Base-by-base conservation (phyloP, 305 asterid genomes). In the Plantago coronopus region DNA sequence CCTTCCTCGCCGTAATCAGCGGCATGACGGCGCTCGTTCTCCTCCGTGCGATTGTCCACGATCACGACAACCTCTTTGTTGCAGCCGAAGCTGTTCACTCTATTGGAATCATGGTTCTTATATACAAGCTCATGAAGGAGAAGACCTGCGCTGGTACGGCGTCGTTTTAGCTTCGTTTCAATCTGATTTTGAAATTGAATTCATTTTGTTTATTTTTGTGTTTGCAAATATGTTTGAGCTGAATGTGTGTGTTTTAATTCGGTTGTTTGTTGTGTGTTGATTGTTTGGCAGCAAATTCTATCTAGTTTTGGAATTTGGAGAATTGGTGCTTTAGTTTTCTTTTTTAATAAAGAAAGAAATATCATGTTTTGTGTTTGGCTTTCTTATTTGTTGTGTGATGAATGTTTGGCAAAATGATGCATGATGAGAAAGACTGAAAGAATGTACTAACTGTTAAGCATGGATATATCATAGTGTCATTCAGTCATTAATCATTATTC, bases 71-170 rank as follows among this genome's bases (percentile, higher is more conserved):
- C 68, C 79, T 89, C 21, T 89, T 89, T 29, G 87, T 86, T 34
- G 94, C 93, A 1, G 87, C 97, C 12, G 97, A 86, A 75, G 86
- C 91, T 48, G 94, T 84, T 65, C 95, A 84, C 79, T 74, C 97
- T 66, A 78, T 86, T 56, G 97, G 97, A 66, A 82, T 86, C 65
- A 76, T 70, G 18, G 87, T 89, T 72, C 79, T 86, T 69, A 83
- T 89, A 47, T 86, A 80, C 68, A 89, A 89, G 75, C 75, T 89
- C 74, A 86, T 64, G 74, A 82, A 86, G 80, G 96, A 89, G 79
- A 86, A 66, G 74, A 86, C 97, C 55, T 89, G 95, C 66, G 85
- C 94, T 13, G 97, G 97, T 86, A 77, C 48, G 54, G 15, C 58
- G 34, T 25, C 45, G 21, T 62, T 21, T 42, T 5, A 4, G 11